Evolutionary conservation across 2,329 filamentous ascomycete genomes (phyloP).

Genomic region (Byssothecium circinans): DNA sequence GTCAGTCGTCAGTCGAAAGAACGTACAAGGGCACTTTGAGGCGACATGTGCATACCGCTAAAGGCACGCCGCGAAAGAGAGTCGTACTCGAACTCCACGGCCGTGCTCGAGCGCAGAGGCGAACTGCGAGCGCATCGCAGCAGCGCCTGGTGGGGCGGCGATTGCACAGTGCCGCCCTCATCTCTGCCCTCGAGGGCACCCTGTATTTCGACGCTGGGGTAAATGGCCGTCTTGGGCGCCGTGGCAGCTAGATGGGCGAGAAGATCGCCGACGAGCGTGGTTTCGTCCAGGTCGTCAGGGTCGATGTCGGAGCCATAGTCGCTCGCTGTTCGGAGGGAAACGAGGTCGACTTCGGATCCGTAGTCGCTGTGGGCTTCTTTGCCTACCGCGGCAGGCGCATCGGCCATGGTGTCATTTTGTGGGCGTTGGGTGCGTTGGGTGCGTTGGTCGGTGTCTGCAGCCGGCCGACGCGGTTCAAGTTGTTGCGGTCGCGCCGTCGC

Average conservation of each 20-base stretch:
- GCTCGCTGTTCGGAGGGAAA: slow-evolving; percentile 46
- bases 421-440: background rate
- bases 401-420: slow-evolving; percentile 32
- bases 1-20: slow-evolving; percentile 42
- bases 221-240: slow-evolving; percentile 24
- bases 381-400: no score
- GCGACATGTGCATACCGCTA: slow-evolving; percentile 28
- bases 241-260: slow-evolving; percentile 50
- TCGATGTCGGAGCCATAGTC: slow-evolving; percentile 69
- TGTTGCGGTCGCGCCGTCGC: slow-evolving; percentile 10
- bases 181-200: slow-evolving; percentile 6
- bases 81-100: slow-evolving; percentile 50
- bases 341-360: slow-evolving; percentile 63
- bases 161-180: background rate
- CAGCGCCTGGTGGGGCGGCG: slow-evolving; percentile 6
- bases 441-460: background rate
- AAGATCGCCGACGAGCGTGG: slow-evolving; percentile 55
- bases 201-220: slow-evolving; percentile 26
- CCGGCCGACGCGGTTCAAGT: slow-evolving; percentile 6
- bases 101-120: slow-evolving; percentile 20
- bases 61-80: slow-evolving; percentile 39
- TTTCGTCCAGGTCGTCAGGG: slow-evolving; percentile 56
- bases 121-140: slow-evolving; percentile 27
- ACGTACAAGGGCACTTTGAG: background rate
- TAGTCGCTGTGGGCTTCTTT: slow-evolving; percentile 58